Evolutionary conservation across 2,329 filamentous ascomycete species (phyloP).

Genomic region (Teratosphaeria epicoccoides): DNA sequence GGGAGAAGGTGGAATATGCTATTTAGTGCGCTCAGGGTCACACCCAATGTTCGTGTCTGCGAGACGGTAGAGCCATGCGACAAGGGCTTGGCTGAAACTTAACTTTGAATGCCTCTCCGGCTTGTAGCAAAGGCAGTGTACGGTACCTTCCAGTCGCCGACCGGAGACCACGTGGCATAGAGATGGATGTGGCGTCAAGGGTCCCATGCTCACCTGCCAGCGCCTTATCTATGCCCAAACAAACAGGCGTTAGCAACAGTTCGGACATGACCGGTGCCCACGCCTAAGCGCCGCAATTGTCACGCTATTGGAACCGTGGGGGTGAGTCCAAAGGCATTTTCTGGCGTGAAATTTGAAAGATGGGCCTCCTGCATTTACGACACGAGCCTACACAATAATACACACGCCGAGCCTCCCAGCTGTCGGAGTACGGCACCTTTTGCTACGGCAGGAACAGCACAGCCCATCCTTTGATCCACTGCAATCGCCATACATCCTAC

Average conservation of each 20-base stretch:
- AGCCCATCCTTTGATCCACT: slow-evolving; percentile 1
- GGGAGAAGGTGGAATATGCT: neutral
- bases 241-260: neutral
- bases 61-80: neutral
- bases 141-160: neutral
- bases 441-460: neutral
- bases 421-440: neutral
- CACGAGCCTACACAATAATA: slow-evolving; percentile 3
- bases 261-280: neutral
- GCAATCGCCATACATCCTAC: neutral
- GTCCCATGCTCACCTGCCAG: neutral
- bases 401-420: slow-evolving; percentile 4
- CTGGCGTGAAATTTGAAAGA: slow-evolving; percentile 1
- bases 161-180: neutral
- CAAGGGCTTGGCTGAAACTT: neutral
- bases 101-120: neutral
- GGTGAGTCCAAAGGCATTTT: neutral
- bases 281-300: neutral
- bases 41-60: neutral
- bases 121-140: neutral
- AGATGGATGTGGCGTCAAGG: neutral
- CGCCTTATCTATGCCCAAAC: neutral
- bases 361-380: slow-evolving; percentile 5
- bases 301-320: neutral
- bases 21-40: neutral